Percentiles rank a stretch among this genome's conserved stretches.
Conservation (phyloP, 805 yeast species). For the Kuraishia hungarica region DNA sequence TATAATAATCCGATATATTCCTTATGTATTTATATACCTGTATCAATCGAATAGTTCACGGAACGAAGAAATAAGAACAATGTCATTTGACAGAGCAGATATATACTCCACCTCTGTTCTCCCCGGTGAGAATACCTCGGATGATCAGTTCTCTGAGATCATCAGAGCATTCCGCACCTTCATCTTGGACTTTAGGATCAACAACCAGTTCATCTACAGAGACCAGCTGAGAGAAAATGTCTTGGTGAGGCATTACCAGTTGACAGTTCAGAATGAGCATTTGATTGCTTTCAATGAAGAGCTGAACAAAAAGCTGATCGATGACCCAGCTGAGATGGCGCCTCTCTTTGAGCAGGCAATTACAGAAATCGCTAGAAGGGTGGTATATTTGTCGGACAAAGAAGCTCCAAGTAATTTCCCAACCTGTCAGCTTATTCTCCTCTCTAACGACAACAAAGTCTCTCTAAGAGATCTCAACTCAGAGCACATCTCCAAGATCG, state of each 20-base stretch:
- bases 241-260: constrained; percentile 60
- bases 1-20: too few species aligned
- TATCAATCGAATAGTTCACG: not conserved
- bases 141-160: constrained; percentile 57
- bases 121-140: constrained; percentile 71
- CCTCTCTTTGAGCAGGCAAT: constrained; percentile 80
- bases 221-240: constrained; percentile 87
- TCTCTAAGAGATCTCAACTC: constrained; percentile 80
- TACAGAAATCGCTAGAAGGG: constrained; percentile 77
- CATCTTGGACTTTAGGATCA: constrained; percentile 76
- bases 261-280: constrained; percentile 76
- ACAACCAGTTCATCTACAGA: constrained; percentile 76
- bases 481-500: constrained; percentile 81
- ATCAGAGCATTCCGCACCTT: constrained; percentile 74
- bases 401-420: constrained; percentile 56
- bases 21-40: too few species aligned
- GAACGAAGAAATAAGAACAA: constrained; percentile 11
- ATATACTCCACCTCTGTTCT: constrained; percentile 72
- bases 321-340: constrained; percentile 82
- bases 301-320: constrained; percentile 72
- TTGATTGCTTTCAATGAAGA: constrained; percentile 84
- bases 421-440: constrained; percentile 71
- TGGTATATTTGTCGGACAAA: constrained; percentile 44
- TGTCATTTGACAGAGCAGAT: constrained; percentile 73
- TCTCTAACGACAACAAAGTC: constrained; percentile 61